Evolutionary conservation across 441 rosid genomes (phyloP), one percentile per base, ranked within the genome.

Genomic region (Bocquillonia castaneifolia): DNA sequence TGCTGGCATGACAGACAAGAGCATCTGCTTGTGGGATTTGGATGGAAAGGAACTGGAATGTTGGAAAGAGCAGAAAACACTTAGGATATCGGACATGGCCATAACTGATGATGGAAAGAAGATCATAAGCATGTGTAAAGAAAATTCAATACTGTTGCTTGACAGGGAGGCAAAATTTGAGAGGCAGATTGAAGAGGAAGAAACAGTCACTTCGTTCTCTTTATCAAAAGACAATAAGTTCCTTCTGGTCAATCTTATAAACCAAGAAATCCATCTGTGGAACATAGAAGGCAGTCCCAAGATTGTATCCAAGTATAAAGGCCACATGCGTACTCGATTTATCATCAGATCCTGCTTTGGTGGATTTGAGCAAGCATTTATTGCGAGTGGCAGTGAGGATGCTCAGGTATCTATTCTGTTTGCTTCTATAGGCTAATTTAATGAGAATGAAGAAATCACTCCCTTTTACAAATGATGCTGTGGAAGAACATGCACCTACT

Each of bases 381-480:
- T 88, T 61, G 94, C 94, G 12, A 83, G 90, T 42, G 94, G 94
- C 53, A 86, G 91, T 54, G 94, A 88, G 78, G 90, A 88, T 76
- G 82, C 94, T 47, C 88, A 78, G 89, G 94, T 83, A 73, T 50
- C 20, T 3, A 3, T 40, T 68, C 25, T 44, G 45, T 63, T 45
- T 18, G 10, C 36, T 5, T 48, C 44, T 50, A 3, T 48, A 42
- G 42, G 54, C 36, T 56, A 63, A 65, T 58, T 18, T 3, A 25
- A 18, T 22, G 29, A 31, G 3, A 36, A 10, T 12, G 7, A n/a
- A 18, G 45, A 17, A 29, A 4, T 50, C 58, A 2, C 22, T 20
- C 63, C 25, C 45, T 63, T 59, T 25, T 25, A 29, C 34, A 50
- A 40, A 28, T 50, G 64, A 65, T 52, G 22, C n/a, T 5, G 23